A percentile compares a stretch with the other conserved stretches of the same genome.
phyloP scores from a whole-genome alignment of 768 basidiomycete genomes.

The Grammothele lineata region DNA sequence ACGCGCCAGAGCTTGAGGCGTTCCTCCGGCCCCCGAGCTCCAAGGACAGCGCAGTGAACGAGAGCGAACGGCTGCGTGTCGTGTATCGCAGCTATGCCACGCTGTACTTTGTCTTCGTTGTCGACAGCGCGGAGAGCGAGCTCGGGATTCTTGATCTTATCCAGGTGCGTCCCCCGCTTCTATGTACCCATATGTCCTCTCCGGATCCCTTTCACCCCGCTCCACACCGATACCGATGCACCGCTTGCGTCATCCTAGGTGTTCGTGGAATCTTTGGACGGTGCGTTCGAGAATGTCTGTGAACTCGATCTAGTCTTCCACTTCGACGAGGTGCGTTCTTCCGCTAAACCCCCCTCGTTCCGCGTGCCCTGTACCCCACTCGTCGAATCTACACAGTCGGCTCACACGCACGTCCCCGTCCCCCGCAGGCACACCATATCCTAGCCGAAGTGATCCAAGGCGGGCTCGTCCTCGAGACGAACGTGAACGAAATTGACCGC shows the following conservation, averaged over 20 bases:
- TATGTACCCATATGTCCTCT: too few relatives aligned
- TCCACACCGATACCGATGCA: too few relatives aligned
- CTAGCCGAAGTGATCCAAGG: constrained; percentile 96
- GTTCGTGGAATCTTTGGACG: constrained; percentile 93
- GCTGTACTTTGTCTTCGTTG: constrained; percentile 94
- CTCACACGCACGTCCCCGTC: background rate
- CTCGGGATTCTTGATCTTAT: constrained; percentile 94
- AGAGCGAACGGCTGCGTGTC: constrained; percentile 69
- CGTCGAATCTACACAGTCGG: background rate
- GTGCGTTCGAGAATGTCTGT: constrained; percentile 97
- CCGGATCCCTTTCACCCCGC: too few relatives aligned
- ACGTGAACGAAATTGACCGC: constrained; percentile 77
- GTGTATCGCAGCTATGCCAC: constrained; percentile 97
- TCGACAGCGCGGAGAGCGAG: constrained; percentile 95
- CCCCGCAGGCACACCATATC: constrained; percentile 81
- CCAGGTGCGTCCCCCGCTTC: constrained; percentile 58
- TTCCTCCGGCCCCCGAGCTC: constrained; percentile 50
- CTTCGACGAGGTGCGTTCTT: constrained; percentile 80
- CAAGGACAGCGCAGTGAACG: constrained; percentile 28
- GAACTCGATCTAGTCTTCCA: constrained; percentile 98
- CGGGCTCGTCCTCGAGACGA: constrained; percentile 93
- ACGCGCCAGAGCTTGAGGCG: constrained; percentile 81
- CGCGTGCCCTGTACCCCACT: too few relatives aligned
- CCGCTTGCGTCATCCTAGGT: constrained; percentile 48
- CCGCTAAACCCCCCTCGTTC: background rate